A percentile compares a stretch with the other conserved stretches of the same genome.
These are phyloP conservation scores for Dicorynia guianensis DNA, from an alignment of 306 rosid genomes.

Conservation along the genomic window DNA sequence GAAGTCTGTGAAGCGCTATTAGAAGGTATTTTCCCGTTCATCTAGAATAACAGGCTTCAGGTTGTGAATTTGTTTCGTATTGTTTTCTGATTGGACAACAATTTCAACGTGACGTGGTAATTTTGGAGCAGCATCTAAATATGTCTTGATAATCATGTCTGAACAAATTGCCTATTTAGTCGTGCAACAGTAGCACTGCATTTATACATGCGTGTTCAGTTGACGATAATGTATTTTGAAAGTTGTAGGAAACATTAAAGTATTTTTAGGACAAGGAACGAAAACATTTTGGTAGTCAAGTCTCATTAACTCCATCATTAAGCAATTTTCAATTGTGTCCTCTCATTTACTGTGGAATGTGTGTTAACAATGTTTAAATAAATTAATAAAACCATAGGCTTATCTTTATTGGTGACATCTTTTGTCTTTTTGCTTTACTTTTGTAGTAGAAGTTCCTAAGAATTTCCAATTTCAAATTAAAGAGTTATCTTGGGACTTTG, in stretches of 20 bases:
- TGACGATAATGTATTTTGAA: constrained; percentile 22
- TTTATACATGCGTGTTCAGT: constrained; percentile 10
- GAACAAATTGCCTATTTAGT: constrained; percentile 28
- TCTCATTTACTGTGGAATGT: too few relatives aligned
- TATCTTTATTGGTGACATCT: too few relatives aligned
- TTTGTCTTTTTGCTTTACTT: too few relatives aligned
- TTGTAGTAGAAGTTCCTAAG: too few relatives aligned
- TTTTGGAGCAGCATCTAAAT: not conserved
- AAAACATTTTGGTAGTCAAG: too few relatives aligned
- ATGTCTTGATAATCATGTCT: constrained; percentile 12
- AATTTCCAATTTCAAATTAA: too few relatives aligned
- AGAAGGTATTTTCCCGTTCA: constrained; percentile 66
- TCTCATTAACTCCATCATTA: too few relatives aligned
- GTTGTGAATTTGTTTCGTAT: not conserved
- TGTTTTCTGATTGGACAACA: constrained; percentile 4
- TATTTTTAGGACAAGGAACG: not conserved
- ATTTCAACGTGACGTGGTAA: not conserved
- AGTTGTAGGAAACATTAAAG: not conserved
- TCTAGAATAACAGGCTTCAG: not conserved
- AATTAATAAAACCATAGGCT: too few relatives aligned
- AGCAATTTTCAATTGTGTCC: too few relatives aligned
- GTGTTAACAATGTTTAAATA: too few relatives aligned
- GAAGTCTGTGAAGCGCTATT: constrained; percentile 91
- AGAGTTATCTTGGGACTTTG: too few relatives aligned
- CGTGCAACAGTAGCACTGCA: not conserved